Conservation (phyloP, 2,329 filamentous ascomycete genomes). For the Sordariomycetes sp. region DNA sequence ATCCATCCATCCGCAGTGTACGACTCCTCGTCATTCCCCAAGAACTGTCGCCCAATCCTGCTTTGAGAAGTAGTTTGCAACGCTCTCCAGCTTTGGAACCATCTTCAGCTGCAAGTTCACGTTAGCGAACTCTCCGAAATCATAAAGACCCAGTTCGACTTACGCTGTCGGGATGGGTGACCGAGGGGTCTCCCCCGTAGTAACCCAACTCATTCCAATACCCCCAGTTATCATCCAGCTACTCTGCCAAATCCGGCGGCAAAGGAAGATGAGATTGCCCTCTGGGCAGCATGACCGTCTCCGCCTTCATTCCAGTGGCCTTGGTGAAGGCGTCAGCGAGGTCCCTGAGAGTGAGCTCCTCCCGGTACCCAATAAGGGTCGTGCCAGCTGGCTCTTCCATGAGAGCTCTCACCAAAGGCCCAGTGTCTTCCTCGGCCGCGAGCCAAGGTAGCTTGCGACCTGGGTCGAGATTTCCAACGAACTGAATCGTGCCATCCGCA, state of each 20-base stretch:
- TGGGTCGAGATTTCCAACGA: constrained; percentile 6
- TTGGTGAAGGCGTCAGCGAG: constrained; percentile 8
- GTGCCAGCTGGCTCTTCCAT: background rate
- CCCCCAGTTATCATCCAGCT: constrained; percentile 5
- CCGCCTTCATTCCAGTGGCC: constrained; percentile 8
- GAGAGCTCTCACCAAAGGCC: constrained; percentile 3
- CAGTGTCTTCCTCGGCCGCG: constrained; percentile 14
- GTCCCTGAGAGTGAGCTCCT: constrained; percentile 10
- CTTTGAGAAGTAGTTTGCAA: constrained; percentile 7
- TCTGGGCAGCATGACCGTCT: constrained; percentile 3
- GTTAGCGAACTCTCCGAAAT: background rate
- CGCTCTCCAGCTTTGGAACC: constrained; percentile 3
- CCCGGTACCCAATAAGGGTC: constrained; percentile 4
- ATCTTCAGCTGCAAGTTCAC: constrained; percentile 4
- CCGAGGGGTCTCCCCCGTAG: constrained; percentile 6
- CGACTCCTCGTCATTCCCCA: background rate
- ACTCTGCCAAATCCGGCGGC: constrained; percentile 4
- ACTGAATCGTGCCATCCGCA: constrained; percentile 10
- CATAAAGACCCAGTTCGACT: constrained; percentile 3
- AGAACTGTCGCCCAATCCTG: constrained; percentile 3
- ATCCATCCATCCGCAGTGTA: background rate
- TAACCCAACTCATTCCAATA: constrained; percentile 10
- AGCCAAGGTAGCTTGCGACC: constrained; percentile 13
- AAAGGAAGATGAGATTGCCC: background rate
- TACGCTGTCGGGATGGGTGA: constrained; percentile 8